A percentile compares a stretch with the other conserved stretches of the same genome.
Conservation (phyloP, 2,329 filamentous ascomycete genomes). For the Kalmusia sp. region DNA sequence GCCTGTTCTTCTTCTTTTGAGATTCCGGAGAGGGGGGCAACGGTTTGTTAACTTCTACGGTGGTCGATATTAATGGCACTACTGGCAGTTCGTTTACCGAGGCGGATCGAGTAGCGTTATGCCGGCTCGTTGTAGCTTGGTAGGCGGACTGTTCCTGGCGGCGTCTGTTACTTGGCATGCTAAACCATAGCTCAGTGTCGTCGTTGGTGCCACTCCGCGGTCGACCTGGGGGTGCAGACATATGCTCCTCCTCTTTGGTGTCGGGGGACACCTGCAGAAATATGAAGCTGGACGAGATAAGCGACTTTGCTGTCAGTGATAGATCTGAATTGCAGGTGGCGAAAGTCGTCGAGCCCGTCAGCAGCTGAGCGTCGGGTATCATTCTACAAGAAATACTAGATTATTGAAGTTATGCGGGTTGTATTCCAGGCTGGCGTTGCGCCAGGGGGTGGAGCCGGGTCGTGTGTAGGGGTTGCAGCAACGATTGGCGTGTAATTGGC, state of each 20-base stretch:
- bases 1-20: conserved; percentile 32
- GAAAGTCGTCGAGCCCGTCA: conserved; percentile 34
- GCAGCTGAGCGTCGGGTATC: conserved; percentile 37
- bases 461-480: conserved; percentile 26
- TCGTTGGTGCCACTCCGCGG: conserved; percentile 21
- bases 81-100: conserved; percentile 18
- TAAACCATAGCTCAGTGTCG: conserved; percentile 41
- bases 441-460: conserved; percentile 29
- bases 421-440: conserved; percentile 33
- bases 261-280: conserved; percentile 22
- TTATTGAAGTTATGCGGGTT: conserved; percentile 25
- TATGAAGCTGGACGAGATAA: conserved; percentile 26
- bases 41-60: conserved; percentile 35
- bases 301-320: conserved; percentile 25
- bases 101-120: conserved; percentile 24
- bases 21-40: conserved; percentile 33
- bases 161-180: conserved; percentile 27
- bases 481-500: conserved; percentile 31
- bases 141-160: conserved; percentile 33
- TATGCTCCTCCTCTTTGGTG: conserved; percentile 19
- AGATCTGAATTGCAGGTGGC: conserved; percentile 30
- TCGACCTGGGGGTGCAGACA: conserved; percentile 28
- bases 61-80: conserved; percentile 30
- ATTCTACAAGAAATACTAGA: conserved; percentile 34
- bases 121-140: conserved; percentile 32